Evolutionary conservation across 768 basidiomycete species (phyloP).

Genomic region (Kwoniella dejecticola): DNA sequence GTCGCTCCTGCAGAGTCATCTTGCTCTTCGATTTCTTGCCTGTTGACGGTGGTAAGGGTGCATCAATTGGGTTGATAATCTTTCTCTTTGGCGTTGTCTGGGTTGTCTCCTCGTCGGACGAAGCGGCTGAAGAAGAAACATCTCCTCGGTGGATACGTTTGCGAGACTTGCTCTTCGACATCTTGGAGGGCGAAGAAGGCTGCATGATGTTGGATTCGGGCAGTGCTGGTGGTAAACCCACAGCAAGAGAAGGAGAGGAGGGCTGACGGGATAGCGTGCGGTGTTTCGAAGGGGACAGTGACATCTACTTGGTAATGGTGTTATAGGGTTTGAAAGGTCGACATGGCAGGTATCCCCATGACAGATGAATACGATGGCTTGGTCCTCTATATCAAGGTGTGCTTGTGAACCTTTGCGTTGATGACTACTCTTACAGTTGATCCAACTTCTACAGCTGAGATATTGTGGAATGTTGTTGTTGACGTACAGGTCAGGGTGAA

Average conservation of each 20-base stretch:
- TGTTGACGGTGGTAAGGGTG: constrained; percentile 15
- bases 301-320: constrained; percentile 1
- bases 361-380: too few relatives aligned
- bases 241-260: constrained; percentile 43
- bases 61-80: constrained; percentile 35
- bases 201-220: constrained; percentile 41
- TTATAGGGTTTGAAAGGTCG: not conserved
- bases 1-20: constrained; percentile 35
- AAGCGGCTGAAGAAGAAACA: constrained; percentile 43
- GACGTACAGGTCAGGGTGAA: not conserved
- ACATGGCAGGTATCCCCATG: too few relatives aligned
- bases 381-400: not conserved
- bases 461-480: constrained; percentile 11
- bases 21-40: constrained; percentile 25
- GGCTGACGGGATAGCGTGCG: constrained; percentile 38
- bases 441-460: not conserved
- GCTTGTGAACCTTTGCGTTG: too few relatives aligned
- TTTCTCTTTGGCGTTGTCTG: constrained; percentile 40
- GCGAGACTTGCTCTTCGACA: constrained; percentile 17
- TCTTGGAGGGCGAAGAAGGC: constrained; percentile 36
- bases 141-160: constrained; percentile 43
- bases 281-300: constrained; percentile 31
- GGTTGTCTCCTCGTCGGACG: constrained; percentile 19
- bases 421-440: too few relatives aligned
- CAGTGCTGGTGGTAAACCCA: constrained; percentile 42